Conservation (phyloP, 495 filamentous ascomycete species). For the Penicillium roqueforti region DNA sequence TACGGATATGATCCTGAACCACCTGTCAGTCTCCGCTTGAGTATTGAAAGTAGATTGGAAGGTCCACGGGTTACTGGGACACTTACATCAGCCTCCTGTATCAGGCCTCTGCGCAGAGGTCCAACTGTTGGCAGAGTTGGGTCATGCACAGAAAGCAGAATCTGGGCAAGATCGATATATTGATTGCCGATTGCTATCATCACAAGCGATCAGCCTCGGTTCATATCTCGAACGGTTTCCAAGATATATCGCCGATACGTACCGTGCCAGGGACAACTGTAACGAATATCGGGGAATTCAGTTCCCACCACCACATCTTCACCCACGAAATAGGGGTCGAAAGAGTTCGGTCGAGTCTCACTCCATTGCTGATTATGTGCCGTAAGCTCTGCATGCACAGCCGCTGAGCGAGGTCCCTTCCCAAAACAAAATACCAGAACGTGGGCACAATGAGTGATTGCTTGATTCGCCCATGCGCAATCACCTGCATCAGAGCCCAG, state of each 20-base stretch:
- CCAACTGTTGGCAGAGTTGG: constrained; percentile 20
- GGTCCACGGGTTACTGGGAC: no score
- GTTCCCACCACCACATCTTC: constrained; percentile 18
- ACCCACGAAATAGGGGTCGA: constrained; percentile 24
- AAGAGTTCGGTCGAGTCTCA: constrained; percentile 18
- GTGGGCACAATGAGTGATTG: constrained; percentile 26
- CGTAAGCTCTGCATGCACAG: constrained; percentile 17
- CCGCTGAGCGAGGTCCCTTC: constrained; percentile 12
- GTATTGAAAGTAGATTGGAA: background rate
- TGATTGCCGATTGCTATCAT: constrained; percentile 23
- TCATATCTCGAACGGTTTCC: background rate
- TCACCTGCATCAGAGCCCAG: constrained; percentile 20
- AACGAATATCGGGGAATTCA: constrained; percentile 23
- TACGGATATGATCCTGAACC: constrained; percentile 17
- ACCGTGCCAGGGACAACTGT: constrained; percentile 25
- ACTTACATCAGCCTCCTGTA: constrained; percentile 21
- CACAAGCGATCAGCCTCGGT: background rate
- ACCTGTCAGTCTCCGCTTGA: background rate
- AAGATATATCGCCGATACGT: background rate
- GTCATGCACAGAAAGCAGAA: constrained; percentile 21
- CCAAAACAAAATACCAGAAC: constrained; percentile 25
- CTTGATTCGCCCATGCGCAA: constrained; percentile 26
- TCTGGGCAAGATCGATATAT: constrained; percentile 19
- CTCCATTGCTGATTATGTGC: constrained; percentile 22
- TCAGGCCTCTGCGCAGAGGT: constrained; percentile 17